Conservation (phyloP, 345 rosid species). For the Hibiscus mutabilis region DNA sequence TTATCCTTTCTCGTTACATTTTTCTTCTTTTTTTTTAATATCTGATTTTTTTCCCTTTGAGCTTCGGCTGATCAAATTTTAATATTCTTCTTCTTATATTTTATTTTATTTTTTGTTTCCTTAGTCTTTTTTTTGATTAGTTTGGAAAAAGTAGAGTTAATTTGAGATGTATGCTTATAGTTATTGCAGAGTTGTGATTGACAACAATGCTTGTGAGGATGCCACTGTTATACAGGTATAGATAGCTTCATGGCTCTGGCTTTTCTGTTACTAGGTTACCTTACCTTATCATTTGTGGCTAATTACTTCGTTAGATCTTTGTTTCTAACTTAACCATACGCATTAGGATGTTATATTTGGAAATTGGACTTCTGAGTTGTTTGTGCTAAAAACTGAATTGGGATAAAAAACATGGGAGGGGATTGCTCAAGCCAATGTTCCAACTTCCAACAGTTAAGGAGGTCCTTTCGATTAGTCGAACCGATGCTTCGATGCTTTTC, state of each 20-base stretch:
- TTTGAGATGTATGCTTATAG: constrained; percentile 9
- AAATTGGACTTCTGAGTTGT: not conserved
- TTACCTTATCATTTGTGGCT: not conserved
- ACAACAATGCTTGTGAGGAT: constrained; percentile 54
- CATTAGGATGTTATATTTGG: not conserved
- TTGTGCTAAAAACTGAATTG: not conserved
- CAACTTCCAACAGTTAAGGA: too few species aligned
- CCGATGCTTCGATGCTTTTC: not conserved
- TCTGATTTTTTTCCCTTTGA: not conserved
- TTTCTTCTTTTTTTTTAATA: not conserved
- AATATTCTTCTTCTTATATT: not conserved
- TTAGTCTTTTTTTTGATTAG: not conserved
- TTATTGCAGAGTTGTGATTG: constrained; percentile 69
- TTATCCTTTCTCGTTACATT: not conserved
- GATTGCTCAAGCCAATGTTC: not conserved
- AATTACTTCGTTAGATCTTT: not conserved
- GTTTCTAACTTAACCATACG: not conserved
- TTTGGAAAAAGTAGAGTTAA: not conserved
- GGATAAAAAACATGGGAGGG: not conserved
- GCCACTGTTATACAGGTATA: constrained; percentile 73
- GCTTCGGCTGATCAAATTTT: not conserved
- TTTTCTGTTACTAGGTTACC: constrained; percentile 7
- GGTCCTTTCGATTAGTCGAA: not conserved
- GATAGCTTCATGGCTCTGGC: not conserved
- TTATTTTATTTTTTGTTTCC: not conserved